phyloP scores from a whole-genome alignment of 1,284 basidiomycete species.

The Cryptococcus sp. region DNA sequence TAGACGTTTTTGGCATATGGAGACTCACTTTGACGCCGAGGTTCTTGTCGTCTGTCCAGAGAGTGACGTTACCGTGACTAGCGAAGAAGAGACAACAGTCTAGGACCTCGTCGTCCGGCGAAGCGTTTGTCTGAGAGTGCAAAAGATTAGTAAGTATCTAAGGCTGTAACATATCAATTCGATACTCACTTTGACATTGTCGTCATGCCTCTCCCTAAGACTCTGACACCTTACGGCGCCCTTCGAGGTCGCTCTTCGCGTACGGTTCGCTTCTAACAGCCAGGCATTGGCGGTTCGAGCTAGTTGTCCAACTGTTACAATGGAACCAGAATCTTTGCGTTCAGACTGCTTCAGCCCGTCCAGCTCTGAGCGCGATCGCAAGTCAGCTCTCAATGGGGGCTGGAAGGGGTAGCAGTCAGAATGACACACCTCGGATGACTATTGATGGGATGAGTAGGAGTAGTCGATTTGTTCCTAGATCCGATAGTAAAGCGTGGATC shows the following conservation, averaged over 20 bases:
- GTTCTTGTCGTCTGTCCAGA: slow-evolving; percentile 36
- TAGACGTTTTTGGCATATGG: background rate
- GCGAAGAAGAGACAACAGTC: slow-evolving; percentile 31
- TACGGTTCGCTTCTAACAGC: slow-evolving; percentile 25
- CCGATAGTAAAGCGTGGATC: slow-evolving; percentile 19
- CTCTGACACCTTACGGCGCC: slow-evolving; percentile 22
- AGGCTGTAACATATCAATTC: background rate
- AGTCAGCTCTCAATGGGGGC: slow-evolving; percentile 2
- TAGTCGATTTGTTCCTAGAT: slow-evolving; percentile 1
- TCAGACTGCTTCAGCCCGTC: slow-evolving; percentile 10
- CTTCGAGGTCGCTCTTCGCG: slow-evolving; percentile 12
- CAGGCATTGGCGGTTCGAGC: slow-evolving; percentile 31
- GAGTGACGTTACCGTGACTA: slow-evolving; percentile 13
- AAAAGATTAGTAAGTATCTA: background rate
- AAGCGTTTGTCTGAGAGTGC: background rate
- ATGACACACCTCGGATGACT: slow-evolving; percentile 36
- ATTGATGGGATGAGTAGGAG: slow-evolving; percentile 31
- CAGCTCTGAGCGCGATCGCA: slow-evolving; percentile 12
- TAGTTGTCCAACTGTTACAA: slow-evolving; percentile 22
- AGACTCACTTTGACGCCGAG: slow-evolving; percentile 26
- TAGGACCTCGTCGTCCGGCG: slow-evolving; percentile 31
- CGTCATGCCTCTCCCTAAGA: slow-evolving; percentile 15
- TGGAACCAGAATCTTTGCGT: slow-evolving; percentile 10
- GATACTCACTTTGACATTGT: slow-evolving; percentile 6
- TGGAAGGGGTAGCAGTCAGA: no score